phyloP scores from a whole-genome alignment of 148 eudicot species.

The Rhododendron williamsianum region DNA sequence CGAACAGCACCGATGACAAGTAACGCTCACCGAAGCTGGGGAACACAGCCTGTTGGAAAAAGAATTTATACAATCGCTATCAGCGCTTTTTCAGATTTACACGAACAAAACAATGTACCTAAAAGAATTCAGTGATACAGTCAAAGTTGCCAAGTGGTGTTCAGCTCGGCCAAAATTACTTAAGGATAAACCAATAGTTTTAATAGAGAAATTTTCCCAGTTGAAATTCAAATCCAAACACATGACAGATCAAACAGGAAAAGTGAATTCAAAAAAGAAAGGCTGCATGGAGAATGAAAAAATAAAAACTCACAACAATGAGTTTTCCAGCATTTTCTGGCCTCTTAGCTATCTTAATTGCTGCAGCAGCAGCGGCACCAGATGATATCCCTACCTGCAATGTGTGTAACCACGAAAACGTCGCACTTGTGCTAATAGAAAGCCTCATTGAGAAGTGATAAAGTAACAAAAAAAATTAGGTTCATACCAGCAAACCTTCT shows the following conservation, averaged over 20 bases:
- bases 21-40: conserved; percentile 90
- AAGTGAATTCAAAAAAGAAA: background rate
- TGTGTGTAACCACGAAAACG: background rate
- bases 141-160: background rate
- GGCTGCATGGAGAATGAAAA: background rate
- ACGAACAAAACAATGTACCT: background rate
- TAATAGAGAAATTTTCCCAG: background rate
- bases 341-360: conserved; percentile 69
- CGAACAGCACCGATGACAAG: conserved; percentile 66
- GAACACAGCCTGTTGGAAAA: conserved; percentile 48
- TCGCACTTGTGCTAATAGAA: background rate
- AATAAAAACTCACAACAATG: background rate
- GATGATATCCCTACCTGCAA: conserved; percentile 88
- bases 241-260: background rate
- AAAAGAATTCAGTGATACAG: background rate
- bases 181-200: background rate
- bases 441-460: background rate
- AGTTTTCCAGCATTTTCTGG: conserved; percentile 81
- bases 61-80: background rate
- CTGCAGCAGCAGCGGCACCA: conserved; percentile 93
- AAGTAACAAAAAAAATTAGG: background rate
- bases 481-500: conserved; percentile 54
- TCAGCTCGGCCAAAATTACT: background rate
- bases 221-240: background rate
- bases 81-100: background rate